Percentiles rank a stretch among this genome's conserved stretches.
Conservation (phyloP, 352 stramenopile genomes). For the Aphanomyces cochlioides region DNA sequence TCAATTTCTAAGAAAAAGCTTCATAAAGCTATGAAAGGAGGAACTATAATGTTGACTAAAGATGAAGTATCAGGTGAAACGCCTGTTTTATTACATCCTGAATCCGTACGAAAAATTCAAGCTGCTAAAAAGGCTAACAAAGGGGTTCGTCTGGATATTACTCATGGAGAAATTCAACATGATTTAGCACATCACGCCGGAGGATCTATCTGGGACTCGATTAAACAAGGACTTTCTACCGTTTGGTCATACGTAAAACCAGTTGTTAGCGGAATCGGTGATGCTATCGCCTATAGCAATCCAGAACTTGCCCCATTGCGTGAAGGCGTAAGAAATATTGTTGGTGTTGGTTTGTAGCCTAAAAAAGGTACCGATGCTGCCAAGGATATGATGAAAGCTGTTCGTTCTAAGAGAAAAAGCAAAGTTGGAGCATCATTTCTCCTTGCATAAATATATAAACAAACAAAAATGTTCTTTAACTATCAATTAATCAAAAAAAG, state of each 20-base stretch:
- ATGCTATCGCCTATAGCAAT: background rate
- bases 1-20: background rate
- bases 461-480: constrained; percentile 2
- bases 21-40: background rate
- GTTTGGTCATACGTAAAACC: background rate
- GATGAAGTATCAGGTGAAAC: background rate
- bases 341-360: background rate
- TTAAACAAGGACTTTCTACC: background rate
- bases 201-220: background rate
- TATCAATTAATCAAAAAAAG: background rate
- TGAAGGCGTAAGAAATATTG: background rate
- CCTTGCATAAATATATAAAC: background rate
- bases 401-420: background rate
- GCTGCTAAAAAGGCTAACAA: background rate
- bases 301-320: background rate
- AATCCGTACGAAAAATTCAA: no score
- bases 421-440: background rate
- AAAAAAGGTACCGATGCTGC: background rate
- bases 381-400: background rate
- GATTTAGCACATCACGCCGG: background rate
- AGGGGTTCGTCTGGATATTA: constrained; percentile 1
- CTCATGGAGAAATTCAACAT: background rate
- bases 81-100: no score
- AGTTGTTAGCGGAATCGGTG: background rate
- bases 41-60: background rate